Conservation (phyloP, 768 basidiomycete genomes). For the Boletus sensibilis region DNA sequence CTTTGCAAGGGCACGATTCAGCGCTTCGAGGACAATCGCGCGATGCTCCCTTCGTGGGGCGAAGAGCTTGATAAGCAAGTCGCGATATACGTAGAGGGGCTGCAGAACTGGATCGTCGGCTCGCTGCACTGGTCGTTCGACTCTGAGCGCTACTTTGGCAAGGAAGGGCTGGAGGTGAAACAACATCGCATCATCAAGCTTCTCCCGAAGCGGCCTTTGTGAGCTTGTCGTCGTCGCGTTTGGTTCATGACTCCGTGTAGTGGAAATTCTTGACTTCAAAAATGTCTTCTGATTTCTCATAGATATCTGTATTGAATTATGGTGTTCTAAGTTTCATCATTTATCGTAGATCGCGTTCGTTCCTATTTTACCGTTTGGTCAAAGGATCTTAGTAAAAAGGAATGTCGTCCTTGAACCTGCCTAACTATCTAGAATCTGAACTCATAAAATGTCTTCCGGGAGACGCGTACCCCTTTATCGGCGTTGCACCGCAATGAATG, state of each 20-base stretch:
- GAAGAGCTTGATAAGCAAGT: conserved; percentile 59
- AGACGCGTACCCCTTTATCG: neutral
- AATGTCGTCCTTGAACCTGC: neutral
- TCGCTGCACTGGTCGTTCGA: conserved; percentile 73
- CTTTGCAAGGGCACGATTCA: conserved; percentile 57
- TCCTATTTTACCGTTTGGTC: conserved; percentile 12
- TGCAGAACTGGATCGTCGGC: conserved; percentile 72
- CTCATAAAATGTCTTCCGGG: neutral
- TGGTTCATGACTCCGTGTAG: neutral
- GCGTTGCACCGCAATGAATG: neutral
- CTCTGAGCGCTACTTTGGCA: conserved; percentile 67
- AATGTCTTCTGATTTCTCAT: conserved; percentile 3
- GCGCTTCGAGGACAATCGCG: conserved; percentile 47
- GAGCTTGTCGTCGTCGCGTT: neutral
- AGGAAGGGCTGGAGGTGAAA: conserved; percentile 53
- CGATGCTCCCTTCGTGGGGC: conserved; percentile 60
- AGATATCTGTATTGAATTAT: conserved; percentile 9
- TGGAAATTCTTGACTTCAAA: neutral
- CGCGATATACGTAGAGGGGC: conserved; percentile 54
- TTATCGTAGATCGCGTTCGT: conserved; percentile 8
- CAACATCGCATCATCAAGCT: conserved; percentile 51
- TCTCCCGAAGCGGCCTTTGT: conserved; percentile 38
- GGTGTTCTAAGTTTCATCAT: neutral
- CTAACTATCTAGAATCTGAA: conserved; percentile 2
- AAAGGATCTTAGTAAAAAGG: conserved; percentile 1